These are phyloP conservation scores for Hamamelis virginiana DNA, from an alignment of 164 flowering plant species.

Conservation along the genomic window DNA sequence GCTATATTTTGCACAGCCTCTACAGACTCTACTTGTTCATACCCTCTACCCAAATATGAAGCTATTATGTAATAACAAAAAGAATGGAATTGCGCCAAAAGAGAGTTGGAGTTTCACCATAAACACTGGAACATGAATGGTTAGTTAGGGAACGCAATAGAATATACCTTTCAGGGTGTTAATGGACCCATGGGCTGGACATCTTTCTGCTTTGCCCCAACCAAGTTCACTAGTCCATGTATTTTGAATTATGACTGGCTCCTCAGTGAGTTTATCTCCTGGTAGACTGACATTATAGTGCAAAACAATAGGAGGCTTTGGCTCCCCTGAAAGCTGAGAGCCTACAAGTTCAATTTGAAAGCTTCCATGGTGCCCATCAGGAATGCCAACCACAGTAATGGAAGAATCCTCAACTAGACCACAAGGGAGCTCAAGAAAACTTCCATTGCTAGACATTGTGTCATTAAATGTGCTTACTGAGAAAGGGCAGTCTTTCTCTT, in stretches of 20 bases:
- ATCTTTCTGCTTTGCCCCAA: conserved; percentile 81
- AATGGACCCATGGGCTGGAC: conserved; percentile 54
- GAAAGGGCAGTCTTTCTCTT: conserved; percentile 47
- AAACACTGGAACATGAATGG: neutral
- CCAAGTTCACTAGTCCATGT: conserved; percentile 68
- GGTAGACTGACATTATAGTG: conserved; percentile 62
- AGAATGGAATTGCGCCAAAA: too few relatives aligned
- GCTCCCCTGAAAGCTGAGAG: conserved; percentile 39
- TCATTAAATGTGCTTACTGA: conserved; percentile 36
- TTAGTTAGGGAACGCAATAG: neutral
- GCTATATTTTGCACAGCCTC: neutral
- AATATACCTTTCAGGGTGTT: conserved; percentile 48
- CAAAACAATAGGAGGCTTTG: conserved; percentile 53
- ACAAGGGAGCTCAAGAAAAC: conserved; percentile 67
- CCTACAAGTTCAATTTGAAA: conserved; percentile 69
- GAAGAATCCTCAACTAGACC: conserved; percentile 87
- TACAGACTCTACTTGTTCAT: neutral
- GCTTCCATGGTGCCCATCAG: conserved; percentile 42
- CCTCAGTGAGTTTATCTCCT: conserved; percentile 57
- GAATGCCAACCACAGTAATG: conserved; percentile 70
- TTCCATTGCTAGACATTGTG: conserved; percentile 21
- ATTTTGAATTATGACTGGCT: conserved; percentile 68
- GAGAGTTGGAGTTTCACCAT: neutral
- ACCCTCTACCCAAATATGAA: neutral
- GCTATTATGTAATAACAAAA: neutral